phyloP scores from a whole-genome alignment of 2,329 filamentous ascomycete genomes.

The Hymenoscyphus fraxineus region DNA sequence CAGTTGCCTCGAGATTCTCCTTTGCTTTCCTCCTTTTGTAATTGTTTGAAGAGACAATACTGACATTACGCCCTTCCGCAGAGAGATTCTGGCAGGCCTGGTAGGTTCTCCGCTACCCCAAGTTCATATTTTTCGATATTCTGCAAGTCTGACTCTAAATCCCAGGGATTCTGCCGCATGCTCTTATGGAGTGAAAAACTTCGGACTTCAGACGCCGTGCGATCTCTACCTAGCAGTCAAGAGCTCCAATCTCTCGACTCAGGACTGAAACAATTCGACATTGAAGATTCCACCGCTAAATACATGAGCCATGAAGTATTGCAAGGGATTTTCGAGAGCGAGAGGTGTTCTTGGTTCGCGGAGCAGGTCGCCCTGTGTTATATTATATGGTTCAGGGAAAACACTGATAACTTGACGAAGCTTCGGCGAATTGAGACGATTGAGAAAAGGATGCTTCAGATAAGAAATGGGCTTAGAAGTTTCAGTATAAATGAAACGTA shows the following conservation, averaged over 20 bases:
- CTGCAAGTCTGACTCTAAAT: not conserved
- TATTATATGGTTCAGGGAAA: not conserved
- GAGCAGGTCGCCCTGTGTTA: not conserved
- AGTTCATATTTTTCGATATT: not conserved
- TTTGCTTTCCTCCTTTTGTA: not conserved
- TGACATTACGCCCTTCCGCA: not conserved
- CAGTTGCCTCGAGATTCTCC: not conserved
- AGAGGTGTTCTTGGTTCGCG: not conserved
- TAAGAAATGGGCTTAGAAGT: not conserved
- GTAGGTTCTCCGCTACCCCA: not conserved
- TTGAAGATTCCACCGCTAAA: not conserved
- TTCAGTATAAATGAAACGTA: not conserved
- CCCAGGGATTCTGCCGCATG: not conserved
- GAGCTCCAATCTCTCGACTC: not conserved
- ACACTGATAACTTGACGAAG: not conserved
- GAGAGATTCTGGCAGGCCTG: not conserved
- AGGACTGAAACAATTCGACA: not conserved
- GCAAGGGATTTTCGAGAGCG: not conserved
- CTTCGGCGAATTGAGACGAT: not conserved
- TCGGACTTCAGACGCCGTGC: not conserved
- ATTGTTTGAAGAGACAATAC: not conserved
- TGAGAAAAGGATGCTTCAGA: not conserved
- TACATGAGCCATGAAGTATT: not conserved
- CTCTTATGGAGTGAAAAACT: not conserved
- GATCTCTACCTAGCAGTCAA: not conserved